Percentiles rank a stretch among this genome's conserved stretches.
Evolutionary conservation across 139 green algal species (phyloP).

Genomic region (Chlamydomonas sp.): DNA sequence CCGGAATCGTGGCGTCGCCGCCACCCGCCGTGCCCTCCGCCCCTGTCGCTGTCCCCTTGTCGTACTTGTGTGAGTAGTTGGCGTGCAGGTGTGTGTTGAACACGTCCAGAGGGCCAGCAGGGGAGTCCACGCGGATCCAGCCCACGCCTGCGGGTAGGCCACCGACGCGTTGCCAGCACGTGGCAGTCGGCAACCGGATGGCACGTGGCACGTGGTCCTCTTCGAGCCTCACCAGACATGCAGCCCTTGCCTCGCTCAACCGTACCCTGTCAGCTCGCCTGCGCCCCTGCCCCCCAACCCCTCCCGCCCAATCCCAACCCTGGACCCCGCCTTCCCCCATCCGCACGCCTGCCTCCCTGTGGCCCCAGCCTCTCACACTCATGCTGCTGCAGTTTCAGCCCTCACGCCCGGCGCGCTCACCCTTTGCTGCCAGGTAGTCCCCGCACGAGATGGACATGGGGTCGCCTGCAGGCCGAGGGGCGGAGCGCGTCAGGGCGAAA

Average conservation of each 20-base stretch:
- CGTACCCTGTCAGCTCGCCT: neutral
- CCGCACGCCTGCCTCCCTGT: neutral
- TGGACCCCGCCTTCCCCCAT: neutral
- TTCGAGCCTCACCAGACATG: neutral
- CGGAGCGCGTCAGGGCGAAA: no score
- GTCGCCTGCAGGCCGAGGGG: constrained; percentile 45
- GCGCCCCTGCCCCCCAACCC: neutral
- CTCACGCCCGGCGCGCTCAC: neutral
- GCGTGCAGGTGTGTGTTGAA: constrained; percentile 75
- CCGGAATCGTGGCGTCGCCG: neutral
- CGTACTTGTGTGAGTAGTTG: constrained; percentile 69
- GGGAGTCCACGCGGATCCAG: constrained; percentile 53
- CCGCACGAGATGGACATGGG: constrained; percentile 49
- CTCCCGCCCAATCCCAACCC: neutral
- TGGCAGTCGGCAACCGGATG: neutral
- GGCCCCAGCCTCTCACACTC: neutral
- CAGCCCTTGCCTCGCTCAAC: neutral
- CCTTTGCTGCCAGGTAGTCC: constrained; percentile 67
- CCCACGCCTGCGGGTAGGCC: constrained; percentile 52
- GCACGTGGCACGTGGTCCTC: neutral
- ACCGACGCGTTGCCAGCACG: neutral
- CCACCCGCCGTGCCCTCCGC: neutral
- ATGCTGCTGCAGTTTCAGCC: neutral
- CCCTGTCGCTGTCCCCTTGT: neutral
- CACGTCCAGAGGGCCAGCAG: constrained; percentile 51